phyloP scores from a whole-genome alignment of 345 rosid genomes.

The Salix arbutifolia region DNA sequence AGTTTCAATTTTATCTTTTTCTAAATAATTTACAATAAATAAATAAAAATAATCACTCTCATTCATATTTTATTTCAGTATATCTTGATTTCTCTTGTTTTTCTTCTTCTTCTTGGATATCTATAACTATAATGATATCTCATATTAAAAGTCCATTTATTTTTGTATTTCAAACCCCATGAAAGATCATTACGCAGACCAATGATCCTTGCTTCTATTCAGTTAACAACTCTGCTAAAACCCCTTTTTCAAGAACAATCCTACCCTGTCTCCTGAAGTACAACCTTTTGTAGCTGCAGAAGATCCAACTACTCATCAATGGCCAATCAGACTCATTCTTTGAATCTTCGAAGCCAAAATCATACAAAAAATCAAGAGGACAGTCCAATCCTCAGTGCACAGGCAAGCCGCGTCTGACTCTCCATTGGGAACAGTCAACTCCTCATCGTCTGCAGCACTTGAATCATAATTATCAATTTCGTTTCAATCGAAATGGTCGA shows the following conservation, averaged over 20 bases:
- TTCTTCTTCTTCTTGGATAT: too few relatives aligned
- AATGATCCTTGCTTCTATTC: neutral
- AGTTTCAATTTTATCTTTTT: too few relatives aligned
- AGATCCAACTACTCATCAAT: neutral
- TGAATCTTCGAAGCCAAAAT: slow-evolving; percentile 7
- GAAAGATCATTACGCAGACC: neutral
- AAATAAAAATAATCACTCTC: too few relatives aligned
- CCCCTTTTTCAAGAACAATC: neutral
- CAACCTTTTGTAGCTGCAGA: neutral
- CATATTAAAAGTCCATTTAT: too few relatives aligned
- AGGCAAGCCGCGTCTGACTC: slow-evolving; percentile 18
- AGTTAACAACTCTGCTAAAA: neutral
- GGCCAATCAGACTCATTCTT: neutral
- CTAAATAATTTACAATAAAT: too few relatives aligned
- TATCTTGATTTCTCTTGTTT: too few relatives aligned
- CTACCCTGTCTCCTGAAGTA: neutral
- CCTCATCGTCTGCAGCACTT: neutral
- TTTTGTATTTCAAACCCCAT: neutral
- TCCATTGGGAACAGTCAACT: neutral
- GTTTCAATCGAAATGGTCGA: fast-evolving
- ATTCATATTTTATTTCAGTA: too few relatives aligned
- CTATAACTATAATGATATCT: too few relatives aligned
- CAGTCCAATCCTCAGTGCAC: slow-evolving; percentile 14
- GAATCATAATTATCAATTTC: too few relatives aligned
- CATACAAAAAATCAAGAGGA: slow-evolving; percentile 7